Conservation (phyloP, 352 stramenopile species). For the Albugo laibachii region DNA sequence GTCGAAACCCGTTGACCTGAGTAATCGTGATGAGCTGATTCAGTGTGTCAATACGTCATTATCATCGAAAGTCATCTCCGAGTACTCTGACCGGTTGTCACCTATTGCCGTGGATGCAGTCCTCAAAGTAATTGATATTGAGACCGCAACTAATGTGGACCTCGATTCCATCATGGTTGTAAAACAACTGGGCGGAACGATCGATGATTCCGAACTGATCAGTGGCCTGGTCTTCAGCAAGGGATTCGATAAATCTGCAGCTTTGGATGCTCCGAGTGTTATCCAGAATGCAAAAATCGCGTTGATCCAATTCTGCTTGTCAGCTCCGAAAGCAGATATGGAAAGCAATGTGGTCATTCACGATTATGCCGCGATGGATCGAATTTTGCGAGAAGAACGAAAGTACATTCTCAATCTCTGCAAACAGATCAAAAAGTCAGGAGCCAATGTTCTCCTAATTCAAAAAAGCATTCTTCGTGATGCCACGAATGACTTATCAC, state of each 20-base stretch:
- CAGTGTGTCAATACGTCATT: slow-evolving; percentile 97
- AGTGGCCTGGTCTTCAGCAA: slow-evolving; percentile 96
- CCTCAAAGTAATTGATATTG: slow-evolving; percentile 89
- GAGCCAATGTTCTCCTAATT: slow-evolving; percentile 98
- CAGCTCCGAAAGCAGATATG: slow-evolving; percentile 98
- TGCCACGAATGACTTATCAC: slow-evolving; percentile 97
- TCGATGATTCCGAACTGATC: slow-evolving; percentile 98
- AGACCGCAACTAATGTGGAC: slow-evolving; percentile 91
- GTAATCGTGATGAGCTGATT: slow-evolving; percentile 90
- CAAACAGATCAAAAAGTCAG: slow-evolving; percentile 98
- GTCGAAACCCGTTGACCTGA: slow-evolving; percentile 83
- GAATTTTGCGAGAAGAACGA: slow-evolving; percentile 95
- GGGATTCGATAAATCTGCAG: slow-evolving; percentile 72
- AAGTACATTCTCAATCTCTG: slow-evolving; percentile 96
- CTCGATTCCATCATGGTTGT: slow-evolving; percentile 96
- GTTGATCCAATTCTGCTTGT: slow-evolving; percentile 99
- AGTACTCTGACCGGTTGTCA: slow-evolving; percentile 94
- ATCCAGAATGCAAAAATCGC: slow-evolving; percentile 98
- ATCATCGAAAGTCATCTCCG: slow-evolving; percentile 92
- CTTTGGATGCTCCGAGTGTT: slow-evolving; percentile 19
- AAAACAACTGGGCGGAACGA: slow-evolving; percentile 95
- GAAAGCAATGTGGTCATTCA: slow-evolving; percentile 99
- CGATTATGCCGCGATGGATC: slow-evolving; percentile 99
- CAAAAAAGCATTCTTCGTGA: slow-evolving; percentile 99
- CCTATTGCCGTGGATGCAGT: slow-evolving; percentile 98